Evolutionary conservation across 345 rosid genomes (phyloP), one percentile per base, ranked within the genome.

Genomic region (Eucalyptus curtisii): DNA sequence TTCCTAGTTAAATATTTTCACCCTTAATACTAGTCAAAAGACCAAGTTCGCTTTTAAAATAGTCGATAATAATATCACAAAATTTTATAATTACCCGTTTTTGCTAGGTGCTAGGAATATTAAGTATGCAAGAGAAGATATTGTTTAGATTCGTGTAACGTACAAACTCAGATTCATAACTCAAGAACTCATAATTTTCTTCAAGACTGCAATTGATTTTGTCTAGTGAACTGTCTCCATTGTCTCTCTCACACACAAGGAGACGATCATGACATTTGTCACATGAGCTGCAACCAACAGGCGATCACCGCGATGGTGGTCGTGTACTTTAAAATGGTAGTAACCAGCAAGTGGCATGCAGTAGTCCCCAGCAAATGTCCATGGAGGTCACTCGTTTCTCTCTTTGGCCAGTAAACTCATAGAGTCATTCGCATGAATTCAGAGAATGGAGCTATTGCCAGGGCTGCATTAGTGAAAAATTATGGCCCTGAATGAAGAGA

Each of bases 1-100:
- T 52, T 52, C 1, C 57, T 8, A 52, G 1, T 52, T 20, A 8
- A 52, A 52, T 52, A 0, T 52, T 52, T 50, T 52, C 10, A 8
- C 10, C 5, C 57, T 52, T 8, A 19, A 0, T 52, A 52, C 10
- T 7, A 8, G 10, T 52, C 10, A 50, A 50, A 50, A 50, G 22
- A 50, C 53, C 53, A 50, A 0, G 4, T 50, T 17, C 6, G 8
- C 22, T 50, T 50, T 50, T 50, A 50, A 1, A 17, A 50, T 1
- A 19, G 0, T 50, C 8, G 2, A 0, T 52, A 52, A 52, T 20
- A 20, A 0, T 52, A 25, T 52, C 25, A 52, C 2, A 52, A 52
- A 52, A 52, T 52, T 0, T 7, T 52, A 52, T 1, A 52, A 52
- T 52, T 52, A 52, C 4, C 57, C 10, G 0, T 52, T 64, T n/a